Evolutionary conservation across 306 rosid genomes (phyloP), one percentile per base, ranked within the genome.

Genomic region (Betula pendula): DNA sequence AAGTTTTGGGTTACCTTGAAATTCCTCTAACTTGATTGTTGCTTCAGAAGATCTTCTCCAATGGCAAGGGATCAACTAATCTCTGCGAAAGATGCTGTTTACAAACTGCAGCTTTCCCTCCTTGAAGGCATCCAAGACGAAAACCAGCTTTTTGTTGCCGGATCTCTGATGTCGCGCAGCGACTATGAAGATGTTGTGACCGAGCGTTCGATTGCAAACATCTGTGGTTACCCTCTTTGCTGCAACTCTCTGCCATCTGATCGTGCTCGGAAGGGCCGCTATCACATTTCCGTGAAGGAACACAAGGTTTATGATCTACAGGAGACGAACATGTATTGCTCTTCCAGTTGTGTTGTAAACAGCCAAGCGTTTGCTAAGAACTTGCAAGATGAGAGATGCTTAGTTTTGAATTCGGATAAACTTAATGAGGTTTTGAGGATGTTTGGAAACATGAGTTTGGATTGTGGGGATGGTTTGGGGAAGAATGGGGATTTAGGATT

Each of bases 141-240:
- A 83, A 87, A 87, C 76, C 97, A 84, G 80, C 83, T 95, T 53
- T 92, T 81, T 84, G 90, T 89, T 16, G 96, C 96, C 53, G 99
- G 97, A 55, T 85, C 91, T 60, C 69, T 95, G 48, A 85, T 92
- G 66, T 90, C 99, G 43, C 88, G 88, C 81, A 75, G 93, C 62
- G 97, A 92, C 81, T 95, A 90, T 69, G 88, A 75, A 84, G 99
- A 95, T 78, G 89, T 89, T 72, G 96, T 92, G 48, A 89, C 92
- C 1, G 97, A 95, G 87, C 90, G 99, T 47, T 80, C 91, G 69
- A 90, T 92, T 29, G 76, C 86, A 43, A 62, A 81, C 59, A 50
- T 81, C 6, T 95, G 99, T 58, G 97, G 98, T 22, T 89, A 92
- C 81, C 90, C 92, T 40, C 84, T 86, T 35, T 86, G 87, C 76